Evolutionary conservation across 2,329 filamentous ascomycete species (phyloP), one percentile per base, ranked within the genome.

Genomic region (Periglandula ipomoeae): DNA sequence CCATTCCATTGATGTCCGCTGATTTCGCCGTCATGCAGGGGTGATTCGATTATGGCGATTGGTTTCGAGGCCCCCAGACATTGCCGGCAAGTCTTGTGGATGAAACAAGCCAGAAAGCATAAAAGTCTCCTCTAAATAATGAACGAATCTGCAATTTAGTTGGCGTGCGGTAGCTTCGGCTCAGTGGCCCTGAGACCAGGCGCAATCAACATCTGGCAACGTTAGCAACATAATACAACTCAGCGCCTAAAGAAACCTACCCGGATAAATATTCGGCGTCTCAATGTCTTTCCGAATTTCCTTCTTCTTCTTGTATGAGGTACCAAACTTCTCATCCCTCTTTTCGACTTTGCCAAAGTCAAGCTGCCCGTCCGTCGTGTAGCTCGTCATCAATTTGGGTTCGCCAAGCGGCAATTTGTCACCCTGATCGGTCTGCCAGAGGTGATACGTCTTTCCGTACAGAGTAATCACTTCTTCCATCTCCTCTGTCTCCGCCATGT

Each of bases 391-490:
- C 6, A 79, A 63, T 57, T 73, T 68, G 8, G 76, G 76, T 53
- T 70, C 66, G 0, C 76, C 76, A 3, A 79, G 55, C 0, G 76
- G 76, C 26, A 79, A 52, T 51, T 61, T 59, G 59, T 91, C 80
- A 0, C 87, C 87, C 5, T 78, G 71, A 66, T 94, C 88, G 15
- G 84, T 79, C 73, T 94, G 87, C 89, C 89, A 95, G 38, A 93
- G 72, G 62, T 95, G 88, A 64, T 85, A 93, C 1, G 84, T 80
- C 62, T 95, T 95, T 9, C 89, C 89, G 59, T 94, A 94, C 3
- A 93, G 63, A 1, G 77, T 72, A 3, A 88, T 68, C 0, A 93
- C 74, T 50, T 89, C 75, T 53, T 85, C 79, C 87, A 95, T 93
- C 65, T 91, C 88, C 42, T 77, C 75, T 27, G 79, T 87, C 69